Percentiles rank a stretch among this genome's conserved stretches.
Conservation (phyloP, 345 rosid species). For the Gynandropsis gynandra region DNA sequence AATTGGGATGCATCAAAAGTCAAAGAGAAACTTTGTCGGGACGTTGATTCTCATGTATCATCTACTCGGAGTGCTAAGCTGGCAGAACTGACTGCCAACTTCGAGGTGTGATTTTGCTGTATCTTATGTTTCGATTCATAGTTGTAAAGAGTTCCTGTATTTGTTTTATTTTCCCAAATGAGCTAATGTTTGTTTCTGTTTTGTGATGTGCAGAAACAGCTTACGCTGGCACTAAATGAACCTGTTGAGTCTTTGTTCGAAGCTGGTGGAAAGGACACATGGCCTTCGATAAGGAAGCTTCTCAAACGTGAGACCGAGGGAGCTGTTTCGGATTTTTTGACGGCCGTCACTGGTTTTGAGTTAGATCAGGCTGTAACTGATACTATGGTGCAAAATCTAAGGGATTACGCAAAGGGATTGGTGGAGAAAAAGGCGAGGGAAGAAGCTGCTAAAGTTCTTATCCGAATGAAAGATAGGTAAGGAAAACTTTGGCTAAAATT, state of each 20-base stretch:
- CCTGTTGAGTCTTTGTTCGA: constrained; percentile 58
- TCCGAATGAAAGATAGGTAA: constrained; percentile 70
- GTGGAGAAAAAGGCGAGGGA: constrained; percentile 69
- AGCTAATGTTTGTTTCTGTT: constrained; percentile 8
- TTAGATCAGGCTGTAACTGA: constrained; percentile 36
- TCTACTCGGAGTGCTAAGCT: constrained; percentile 42
- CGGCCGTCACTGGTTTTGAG: constrained; percentile 49
- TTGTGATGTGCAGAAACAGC: constrained; percentile 45
- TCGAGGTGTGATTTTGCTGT: constrained; percentile 37
- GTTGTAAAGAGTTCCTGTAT: constrained; percentile 7
- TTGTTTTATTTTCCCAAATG: not conserved
- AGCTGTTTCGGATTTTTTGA: constrained; percentile 40
- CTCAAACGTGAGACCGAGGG: constrained; percentile 53
- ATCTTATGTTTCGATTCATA: constrained; percentile 15
- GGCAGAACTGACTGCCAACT: constrained; percentile 41
- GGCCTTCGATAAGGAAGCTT: constrained; percentile 59
- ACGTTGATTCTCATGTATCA: constrained; percentile 44
- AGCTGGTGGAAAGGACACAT: constrained; percentile 49
- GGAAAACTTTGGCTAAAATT: constrained; percentile 3
- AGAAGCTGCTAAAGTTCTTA: constrained; percentile 62
- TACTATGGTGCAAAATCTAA: constrained; percentile 42
- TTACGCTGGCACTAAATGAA: constrained; percentile 36
- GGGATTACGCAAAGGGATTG: constrained; percentile 42
- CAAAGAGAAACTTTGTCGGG: constrained; percentile 51
- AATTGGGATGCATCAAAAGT: constrained; percentile 61